Conservation (phyloP, 2,329 filamentous ascomycete genomes). For the Fusarium subtropicale region DNA sequence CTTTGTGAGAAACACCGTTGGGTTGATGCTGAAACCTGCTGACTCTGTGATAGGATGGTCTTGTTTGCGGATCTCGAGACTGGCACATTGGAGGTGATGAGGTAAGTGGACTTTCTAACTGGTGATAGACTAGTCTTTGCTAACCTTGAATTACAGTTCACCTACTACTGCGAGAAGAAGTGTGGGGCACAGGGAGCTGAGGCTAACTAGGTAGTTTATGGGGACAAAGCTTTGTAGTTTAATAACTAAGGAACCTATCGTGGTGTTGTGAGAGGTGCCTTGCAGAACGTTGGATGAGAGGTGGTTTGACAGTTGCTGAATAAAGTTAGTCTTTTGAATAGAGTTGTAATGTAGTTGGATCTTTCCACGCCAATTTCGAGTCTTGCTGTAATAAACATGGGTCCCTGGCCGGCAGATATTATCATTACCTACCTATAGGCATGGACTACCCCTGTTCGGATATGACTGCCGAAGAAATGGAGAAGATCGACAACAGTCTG, state of each 20-base stretch:
- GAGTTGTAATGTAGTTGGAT: neutral
- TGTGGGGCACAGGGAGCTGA: neutral
- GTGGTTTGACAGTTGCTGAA: neutral
- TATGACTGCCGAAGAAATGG: neutral
- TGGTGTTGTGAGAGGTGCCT: too few relatives aligned
- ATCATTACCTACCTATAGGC: neutral
- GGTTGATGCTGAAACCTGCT: neutral
- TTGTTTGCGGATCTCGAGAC: constrained; percentile 16
- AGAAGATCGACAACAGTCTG: neutral
- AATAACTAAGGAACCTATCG: neutral
- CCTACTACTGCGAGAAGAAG: neutral
- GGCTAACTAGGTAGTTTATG: neutral
- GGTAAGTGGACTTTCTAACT: neutral
- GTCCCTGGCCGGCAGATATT: neutral
- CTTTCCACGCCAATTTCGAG: neutral
- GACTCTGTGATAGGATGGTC: constrained; percentile 14
- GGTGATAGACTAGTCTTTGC: neutral
- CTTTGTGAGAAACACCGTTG: neutral
- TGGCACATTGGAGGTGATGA: constrained; percentile 40
- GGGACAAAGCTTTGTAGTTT: neutral
- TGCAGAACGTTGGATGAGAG: neutral
- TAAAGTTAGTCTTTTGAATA: neutral
- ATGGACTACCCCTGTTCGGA: neutral
- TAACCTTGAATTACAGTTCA: neutral
- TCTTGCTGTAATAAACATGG: neutral